Evolutionary conservation across 225 moss, liverwort and hornwort genomes (phyloP).

Genomic region (Bryoerythrophyllum caledonicum): DNA sequence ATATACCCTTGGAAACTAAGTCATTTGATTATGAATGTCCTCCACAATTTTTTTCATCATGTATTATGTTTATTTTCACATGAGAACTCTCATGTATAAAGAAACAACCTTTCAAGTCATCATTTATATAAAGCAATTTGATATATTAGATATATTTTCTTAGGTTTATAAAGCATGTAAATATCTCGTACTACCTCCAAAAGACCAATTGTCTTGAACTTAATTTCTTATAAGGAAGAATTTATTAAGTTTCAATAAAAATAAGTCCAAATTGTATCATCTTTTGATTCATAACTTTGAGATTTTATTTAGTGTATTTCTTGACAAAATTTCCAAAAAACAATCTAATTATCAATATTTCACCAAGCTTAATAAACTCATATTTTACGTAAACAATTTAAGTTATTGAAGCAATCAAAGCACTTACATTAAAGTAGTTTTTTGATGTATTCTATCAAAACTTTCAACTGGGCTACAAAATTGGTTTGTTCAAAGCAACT

Average conservation of each 20-base stretch:
- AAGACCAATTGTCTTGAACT: not conserved
- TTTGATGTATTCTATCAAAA: not conserved
- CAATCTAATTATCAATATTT: not conserved
- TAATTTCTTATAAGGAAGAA: not conserved
- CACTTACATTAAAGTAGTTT: not conserved
- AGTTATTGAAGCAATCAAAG: too few relatives aligned
- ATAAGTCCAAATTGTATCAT: too few relatives aligned
- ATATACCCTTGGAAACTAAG: too few relatives aligned
- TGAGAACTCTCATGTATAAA: too few relatives aligned
- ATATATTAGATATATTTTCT: too few relatives aligned
- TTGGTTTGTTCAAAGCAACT: too few relatives aligned
- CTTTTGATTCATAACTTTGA: too few relatives aligned
- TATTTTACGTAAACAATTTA: not conserved
- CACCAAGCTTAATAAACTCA: not conserved
- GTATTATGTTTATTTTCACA: not conserved
- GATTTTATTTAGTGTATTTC: not conserved
- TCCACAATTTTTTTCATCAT: not conserved
- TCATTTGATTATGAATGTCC: not conserved
- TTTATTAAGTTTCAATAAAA: not conserved
- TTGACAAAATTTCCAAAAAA: not conserved
- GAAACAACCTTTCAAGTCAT: too few relatives aligned
- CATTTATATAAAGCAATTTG: too few relatives aligned
- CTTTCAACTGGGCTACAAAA: too few relatives aligned
- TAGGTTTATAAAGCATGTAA: not conserved
- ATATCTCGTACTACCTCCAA: not conserved